These are phyloP conservation scores for Adansonia grandidieri DNA, from an alignment of 441 rosid genomes.

Conservation along the genomic window DNA sequence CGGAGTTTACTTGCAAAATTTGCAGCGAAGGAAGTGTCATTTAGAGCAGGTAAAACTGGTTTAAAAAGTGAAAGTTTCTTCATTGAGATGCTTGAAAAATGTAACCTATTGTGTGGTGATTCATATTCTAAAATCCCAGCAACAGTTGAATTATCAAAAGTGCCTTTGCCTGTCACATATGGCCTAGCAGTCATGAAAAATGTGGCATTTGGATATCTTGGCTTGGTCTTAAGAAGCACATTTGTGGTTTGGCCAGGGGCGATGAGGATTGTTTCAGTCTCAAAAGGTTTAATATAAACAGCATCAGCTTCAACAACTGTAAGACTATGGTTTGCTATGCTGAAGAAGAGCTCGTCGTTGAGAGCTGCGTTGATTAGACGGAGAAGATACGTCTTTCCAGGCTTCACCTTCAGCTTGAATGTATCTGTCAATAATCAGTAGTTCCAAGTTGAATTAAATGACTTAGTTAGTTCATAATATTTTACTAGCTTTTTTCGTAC, in stretches of 20 bases:
- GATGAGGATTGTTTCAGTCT: no score
- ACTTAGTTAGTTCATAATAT: no score
- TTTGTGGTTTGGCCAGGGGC: no score
- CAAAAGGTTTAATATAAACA: conserved; percentile 62
- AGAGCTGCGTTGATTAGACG: conserved; percentile 78
- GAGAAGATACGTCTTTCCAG: conserved; percentile 63
- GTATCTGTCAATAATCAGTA: conserved; percentile 38
- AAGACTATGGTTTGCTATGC: conserved; percentile 46
- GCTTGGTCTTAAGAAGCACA: no score
- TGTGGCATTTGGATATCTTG: no score
- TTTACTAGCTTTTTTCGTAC: conserved; percentile 6
- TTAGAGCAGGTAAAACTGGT: conserved; percentile 61
- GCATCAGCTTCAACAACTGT: conserved; percentile 68
- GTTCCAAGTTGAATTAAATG: background rate
- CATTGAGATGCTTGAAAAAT: conserved; percentile 26
- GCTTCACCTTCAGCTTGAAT: conserved; percentile 68
- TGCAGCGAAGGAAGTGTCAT: conserved; percentile 60
- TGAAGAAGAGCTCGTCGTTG: conserved; percentile 56
- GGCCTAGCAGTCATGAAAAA: conserved; percentile 27
- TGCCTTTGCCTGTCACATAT: no score
- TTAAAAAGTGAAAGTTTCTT: conserved; percentile 50
- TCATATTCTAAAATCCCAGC: no score
- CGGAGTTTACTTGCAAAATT: conserved; percentile 52
- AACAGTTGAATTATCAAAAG: no score
- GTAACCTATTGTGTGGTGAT: conserved; percentile 21